Percentiles rank a stretch among this genome's conserved stretches.
Evolutionary conservation across 192 early-diverging fungal species (phyloP).

Genomic region (Phycomyces nitens): DNA sequence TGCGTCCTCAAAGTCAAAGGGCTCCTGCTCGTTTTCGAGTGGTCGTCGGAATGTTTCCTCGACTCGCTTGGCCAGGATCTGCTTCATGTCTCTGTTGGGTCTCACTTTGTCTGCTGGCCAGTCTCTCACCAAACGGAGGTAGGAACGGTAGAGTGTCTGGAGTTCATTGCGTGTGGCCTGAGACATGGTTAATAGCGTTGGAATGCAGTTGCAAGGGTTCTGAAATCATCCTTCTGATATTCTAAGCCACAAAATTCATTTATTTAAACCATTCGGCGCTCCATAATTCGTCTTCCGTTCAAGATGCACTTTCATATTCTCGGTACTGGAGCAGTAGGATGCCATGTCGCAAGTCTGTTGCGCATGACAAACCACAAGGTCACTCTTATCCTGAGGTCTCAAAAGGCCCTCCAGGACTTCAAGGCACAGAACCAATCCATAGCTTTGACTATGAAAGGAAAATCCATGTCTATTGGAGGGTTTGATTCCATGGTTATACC

Average conservation of each 20-base stretch:
- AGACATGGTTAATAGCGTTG: background rate
- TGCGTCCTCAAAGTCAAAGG: constrained; percentile 32
- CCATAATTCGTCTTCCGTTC: no score
- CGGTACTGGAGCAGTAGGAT: constrained; percentile 69
- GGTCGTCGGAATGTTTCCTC: constrained; percentile 44
- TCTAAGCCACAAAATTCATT: no score
- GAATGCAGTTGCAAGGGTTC: background rate
- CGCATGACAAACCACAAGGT: constrained; percentile 43
- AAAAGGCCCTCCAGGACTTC: constrained; percentile 13
- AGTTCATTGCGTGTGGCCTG: constrained; percentile 10
- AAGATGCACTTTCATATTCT: constrained; percentile 54
- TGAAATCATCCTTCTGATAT: no score
- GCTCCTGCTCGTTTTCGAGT: constrained; percentile 16
- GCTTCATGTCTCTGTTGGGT: constrained; percentile 66
- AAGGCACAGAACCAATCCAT: constrained; percentile 11
- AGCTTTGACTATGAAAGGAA: constrained; percentile 6
- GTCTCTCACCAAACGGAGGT: constrained; percentile 51
- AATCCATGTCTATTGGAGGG: background rate
- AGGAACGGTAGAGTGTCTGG: constrained; percentile 52
- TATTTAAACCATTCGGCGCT: no score
- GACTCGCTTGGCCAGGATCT: constrained; percentile 50
- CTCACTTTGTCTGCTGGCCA: constrained; percentile 71
- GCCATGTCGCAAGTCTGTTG: constrained; percentile 58
- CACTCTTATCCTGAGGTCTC: constrained; percentile 52
- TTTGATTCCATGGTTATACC: background rate